Evolutionary conservation across 441 rosid species (phyloP).

Genomic region (Syzygium malaccense): DNA sequence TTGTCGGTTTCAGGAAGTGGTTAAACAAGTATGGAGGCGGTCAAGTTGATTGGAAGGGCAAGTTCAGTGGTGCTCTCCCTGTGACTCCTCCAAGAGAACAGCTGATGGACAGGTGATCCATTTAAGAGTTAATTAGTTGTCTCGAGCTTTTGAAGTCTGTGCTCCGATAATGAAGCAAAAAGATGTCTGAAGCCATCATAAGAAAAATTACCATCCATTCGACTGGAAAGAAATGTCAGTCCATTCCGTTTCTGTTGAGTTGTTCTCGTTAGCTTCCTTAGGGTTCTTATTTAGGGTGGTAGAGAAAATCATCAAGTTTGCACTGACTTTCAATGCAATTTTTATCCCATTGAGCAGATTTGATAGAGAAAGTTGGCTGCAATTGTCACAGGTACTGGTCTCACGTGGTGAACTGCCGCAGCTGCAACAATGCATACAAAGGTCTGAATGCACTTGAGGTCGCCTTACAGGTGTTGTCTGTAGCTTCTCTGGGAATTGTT

Average conservation of each 20-base stretch:
- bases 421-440: conserved; percentile 63
- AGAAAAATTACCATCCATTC: not conserved
- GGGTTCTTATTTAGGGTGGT: not conserved
- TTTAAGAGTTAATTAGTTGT: not conserved
- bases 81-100: conserved; percentile 77
- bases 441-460: conserved; percentile 54
- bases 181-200: not conserved
- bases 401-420: conserved; percentile 78
- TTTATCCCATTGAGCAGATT: not conserved
- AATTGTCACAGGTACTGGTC: conserved; percentile 61
- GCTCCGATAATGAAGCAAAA: not conserved
- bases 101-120: conserved; percentile 66
- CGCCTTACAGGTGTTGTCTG: conserved; percentile 43
- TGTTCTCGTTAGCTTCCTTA: not conserved
- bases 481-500: conserved; percentile 47
- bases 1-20: conserved; percentile 85
- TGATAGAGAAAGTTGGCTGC: not conserved
- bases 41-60: conserved; percentile 74
- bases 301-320: not conserved
- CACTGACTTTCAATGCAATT: not conserved
- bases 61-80: conserved; percentile 54
- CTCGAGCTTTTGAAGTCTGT: not conserved
- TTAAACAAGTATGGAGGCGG: conserved; percentile 56
- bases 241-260: not conserved
- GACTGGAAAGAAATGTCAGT: not conserved